Base-by-base conservation (phyloP, 768 basidiomycete species). In the Lentinula raphanica region DNA sequence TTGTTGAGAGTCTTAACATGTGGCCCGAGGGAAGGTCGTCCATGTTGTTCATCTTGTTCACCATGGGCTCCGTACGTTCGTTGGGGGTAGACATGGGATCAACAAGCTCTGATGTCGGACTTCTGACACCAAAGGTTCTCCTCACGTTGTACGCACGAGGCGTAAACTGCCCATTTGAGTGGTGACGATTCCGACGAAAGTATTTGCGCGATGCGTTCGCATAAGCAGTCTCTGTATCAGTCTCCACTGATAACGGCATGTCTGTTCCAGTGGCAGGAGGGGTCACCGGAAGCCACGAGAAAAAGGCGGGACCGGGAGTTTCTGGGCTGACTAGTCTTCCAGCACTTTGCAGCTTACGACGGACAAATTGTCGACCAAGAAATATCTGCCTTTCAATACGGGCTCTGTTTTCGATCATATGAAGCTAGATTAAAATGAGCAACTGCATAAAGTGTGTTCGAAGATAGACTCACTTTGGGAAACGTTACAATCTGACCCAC, bases 401-500 rank as follows among this genome's bases (percentile, higher is more conserved):
- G 62, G 84, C 79, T n/a, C 96, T 81, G 69, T 98, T 98, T 67
- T 88, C 85, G 59, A 98, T 91, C 83, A 98, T 98, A 64, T 92
- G 93, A 13, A 97, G 73, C 94, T 95, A 64, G 29, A 32, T 40
- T 7, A 32, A 39, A 49, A 46, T 44, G 8, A 50, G 7, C 9
- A 27, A n/a, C 23, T n/a, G 5, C 17, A 58, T 23, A 48, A 54
- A 59, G 49, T 38, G 55, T n/a, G 5, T 1, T 21, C n/a, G 36
- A 7, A 23, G 11, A 25, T 11, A 39, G 25, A 51, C 75, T 58
- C 62, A 96, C 91, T 76, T 96, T 98, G 0, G 97, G 96, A 94
- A 94, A 99, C n/a, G 97, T 91, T 28, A 94, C 96, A 9, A 83
- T 68, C 72, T 97, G 80, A 11, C 97, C 97, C 0, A 93, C 90